phyloP scores from a whole-genome alignment of 1,139 yeast genomes.

The Taphrina flavorubra region DNA sequence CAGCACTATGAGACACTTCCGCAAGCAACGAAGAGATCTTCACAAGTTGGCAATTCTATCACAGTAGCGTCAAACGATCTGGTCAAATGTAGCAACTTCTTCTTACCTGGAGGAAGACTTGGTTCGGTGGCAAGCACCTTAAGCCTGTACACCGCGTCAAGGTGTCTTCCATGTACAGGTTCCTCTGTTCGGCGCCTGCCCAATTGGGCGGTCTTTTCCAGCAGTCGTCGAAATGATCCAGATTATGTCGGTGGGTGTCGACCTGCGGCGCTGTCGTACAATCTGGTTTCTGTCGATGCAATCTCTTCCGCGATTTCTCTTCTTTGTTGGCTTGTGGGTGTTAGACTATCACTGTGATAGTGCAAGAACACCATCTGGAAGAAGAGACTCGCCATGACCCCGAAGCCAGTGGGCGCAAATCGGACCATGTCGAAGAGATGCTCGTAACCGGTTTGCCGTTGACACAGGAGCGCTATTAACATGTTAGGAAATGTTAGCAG shows the following conservation, averaged over 20 bases:
- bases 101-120: no score
- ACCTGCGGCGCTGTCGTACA: no score
- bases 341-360: neutral
- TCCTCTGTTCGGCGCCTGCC: neutral
- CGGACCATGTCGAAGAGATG: neutral
- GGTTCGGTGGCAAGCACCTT: no score
- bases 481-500: neutral
- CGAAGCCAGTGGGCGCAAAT: neutral
- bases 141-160: slow-evolving; percentile 13
- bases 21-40: no score
- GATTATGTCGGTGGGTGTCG: no score
- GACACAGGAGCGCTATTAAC: neutral
- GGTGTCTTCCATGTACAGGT: slow-evolving; percentile 4
- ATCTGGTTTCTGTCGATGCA: no score
- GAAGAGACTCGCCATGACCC: neutral
- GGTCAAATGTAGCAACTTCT: no score
- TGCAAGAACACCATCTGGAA: neutral
- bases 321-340: neutral
- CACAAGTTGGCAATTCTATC: no score
- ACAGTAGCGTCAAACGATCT: no score
- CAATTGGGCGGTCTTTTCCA: neutral
- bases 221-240: no score
- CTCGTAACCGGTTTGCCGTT: neutral
- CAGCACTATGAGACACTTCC: no score
- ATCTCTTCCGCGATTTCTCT: no score